phyloP scores from a whole-genome alignment of 306 rosid species.

The Argentina anserina region DNA sequence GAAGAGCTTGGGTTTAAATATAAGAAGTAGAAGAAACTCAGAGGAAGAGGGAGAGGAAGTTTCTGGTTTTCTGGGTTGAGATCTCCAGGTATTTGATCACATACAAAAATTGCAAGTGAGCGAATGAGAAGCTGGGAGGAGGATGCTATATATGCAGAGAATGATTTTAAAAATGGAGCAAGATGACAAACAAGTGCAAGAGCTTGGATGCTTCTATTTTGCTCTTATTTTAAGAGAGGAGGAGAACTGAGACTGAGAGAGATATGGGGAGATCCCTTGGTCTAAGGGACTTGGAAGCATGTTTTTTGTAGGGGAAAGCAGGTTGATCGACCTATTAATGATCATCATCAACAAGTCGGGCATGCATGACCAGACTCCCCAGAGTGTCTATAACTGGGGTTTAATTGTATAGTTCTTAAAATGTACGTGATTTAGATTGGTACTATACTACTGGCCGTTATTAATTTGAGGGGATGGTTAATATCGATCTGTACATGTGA shows the following conservation, averaged over 20 bases:
- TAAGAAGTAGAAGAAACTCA: conserved; percentile 39
- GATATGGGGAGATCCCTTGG: conserved; percentile 19
- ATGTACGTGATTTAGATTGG: not conserved
- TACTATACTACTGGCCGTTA: not conserved
- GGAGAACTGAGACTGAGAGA: not conserved
- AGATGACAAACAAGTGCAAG: conserved; percentile 43
- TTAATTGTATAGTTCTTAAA: not conserved
- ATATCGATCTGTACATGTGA: conserved; percentile 5
- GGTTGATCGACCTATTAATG: conserved; percentile 42
- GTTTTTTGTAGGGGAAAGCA: conserved; percentile 34
- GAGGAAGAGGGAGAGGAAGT: conserved; percentile 56
- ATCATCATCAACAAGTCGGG: not conserved
- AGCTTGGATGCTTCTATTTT: conserved; percentile 48
- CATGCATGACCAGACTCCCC: too few species aligned
- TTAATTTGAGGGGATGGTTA: conserved; percentile 15
- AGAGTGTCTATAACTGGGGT: not conserved
- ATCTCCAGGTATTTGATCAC: conserved; percentile 37
- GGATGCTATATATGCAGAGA: conserved; percentile 1
- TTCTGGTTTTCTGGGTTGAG: conserved; percentile 58
- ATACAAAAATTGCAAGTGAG: not conserved
- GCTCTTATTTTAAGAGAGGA: conserved; percentile 5
- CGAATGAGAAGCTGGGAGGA: conserved; percentile 6
- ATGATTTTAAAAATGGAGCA: conserved; percentile 10
- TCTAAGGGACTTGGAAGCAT: conserved; percentile 28
- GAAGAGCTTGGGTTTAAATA: not conserved